phyloP scores from a whole-genome alignment of 73 alveolate genomes.

The Blepharisma japonicum region DNA sequence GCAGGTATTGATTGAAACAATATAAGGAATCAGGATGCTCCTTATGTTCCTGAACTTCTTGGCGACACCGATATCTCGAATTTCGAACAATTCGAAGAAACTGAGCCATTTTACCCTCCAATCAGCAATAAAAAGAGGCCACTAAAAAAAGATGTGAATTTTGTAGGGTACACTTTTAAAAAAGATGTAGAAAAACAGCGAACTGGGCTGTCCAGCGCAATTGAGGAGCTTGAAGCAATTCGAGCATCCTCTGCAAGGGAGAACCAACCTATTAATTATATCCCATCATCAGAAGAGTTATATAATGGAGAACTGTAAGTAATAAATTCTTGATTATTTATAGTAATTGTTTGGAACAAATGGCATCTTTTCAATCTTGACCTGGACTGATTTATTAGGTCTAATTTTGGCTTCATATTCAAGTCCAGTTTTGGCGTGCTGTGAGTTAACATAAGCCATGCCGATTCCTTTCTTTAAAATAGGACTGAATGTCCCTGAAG shows the following conservation, averaged over 20 bases:
- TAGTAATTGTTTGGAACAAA: constrained; percentile 68
- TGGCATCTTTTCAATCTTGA: constrained; percentile 63
- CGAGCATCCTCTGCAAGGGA: too few relatives aligned
- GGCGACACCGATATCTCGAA: neutral
- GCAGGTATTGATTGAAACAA: constrained; percentile 58
- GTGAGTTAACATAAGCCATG: constrained; percentile 30
- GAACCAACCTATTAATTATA: too few relatives aligned
- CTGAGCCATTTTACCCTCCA: constrained; percentile 29
- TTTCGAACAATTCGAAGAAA: constrained; percentile 23
- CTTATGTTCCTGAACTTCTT: neutral
- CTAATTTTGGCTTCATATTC: neutral
- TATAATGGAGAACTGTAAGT: too few relatives aligned
- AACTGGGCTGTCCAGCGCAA: too few relatives aligned
- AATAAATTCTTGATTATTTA: constrained; percentile 27
- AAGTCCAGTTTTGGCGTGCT: constrained; percentile 16
- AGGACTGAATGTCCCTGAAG: constrained; percentile 33
- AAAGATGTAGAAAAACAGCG: neutral
- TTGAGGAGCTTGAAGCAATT: too few relatives aligned
- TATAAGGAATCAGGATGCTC: constrained; percentile 35
- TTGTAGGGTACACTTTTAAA: constrained; percentile 22
- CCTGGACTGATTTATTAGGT: constrained; percentile 15
- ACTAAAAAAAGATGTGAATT: neutral
- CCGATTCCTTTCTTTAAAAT: constrained; percentile 28
- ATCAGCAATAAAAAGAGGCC: neutral
- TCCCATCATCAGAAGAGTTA: too few relatives aligned